Evolutionary conservation across 805 yeast species (phyloP), one percentile per base, ranked within the genome.

Genomic region (Diddensiella santjacobensis): DNA sequence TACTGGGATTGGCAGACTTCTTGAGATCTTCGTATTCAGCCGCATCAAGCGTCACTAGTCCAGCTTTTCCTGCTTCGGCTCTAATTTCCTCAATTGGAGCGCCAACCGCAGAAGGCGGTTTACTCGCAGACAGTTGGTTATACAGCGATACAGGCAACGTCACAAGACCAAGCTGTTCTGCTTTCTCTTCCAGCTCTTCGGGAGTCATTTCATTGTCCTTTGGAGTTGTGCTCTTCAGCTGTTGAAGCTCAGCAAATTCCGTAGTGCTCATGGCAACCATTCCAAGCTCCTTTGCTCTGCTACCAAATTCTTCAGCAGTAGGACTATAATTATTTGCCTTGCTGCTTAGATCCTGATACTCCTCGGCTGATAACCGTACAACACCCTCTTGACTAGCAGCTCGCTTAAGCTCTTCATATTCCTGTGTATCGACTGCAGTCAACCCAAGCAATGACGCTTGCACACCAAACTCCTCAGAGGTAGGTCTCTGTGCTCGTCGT

Each of bases 181-280:
- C 49, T 44, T 50, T 44, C 11, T 38, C 31, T 37, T 42, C 47
- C 5, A 52, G 22, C 3, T 46, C 47, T 6, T 46, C 55, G 3
- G 44, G 26, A 13, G 37, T 20, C 13, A 22, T 13, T 20, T 44
- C 36, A 29, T n/a, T 11, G 10, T 17, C 42, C 17, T 29, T 24
- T 36, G 36, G 20, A 22, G 13, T 36, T 4, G 20, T 22, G 19
- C 24, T 44, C 41, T 40, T 45, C 8, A 40, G 40, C 2, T 23
- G 17, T 26, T 17, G 29, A 18, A 47, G 30, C 35, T 47, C 40
- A 17, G 43, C 50, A 19, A 22, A 51, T 15, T 67, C 70, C 2
- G 63, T 51, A 35, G 20, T 35, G 8, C 62, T 65, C n/a, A 69
- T 44, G 3, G 68, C 56, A 10, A 51, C 58, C 29, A 63, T 44